Percentiles rank a stretch among this genome's conserved stretches.
These are phyloP conservation scores for Vicia villosa DNA, from an alignment of 306 rosid species.

Conservation along the genomic window DNA sequence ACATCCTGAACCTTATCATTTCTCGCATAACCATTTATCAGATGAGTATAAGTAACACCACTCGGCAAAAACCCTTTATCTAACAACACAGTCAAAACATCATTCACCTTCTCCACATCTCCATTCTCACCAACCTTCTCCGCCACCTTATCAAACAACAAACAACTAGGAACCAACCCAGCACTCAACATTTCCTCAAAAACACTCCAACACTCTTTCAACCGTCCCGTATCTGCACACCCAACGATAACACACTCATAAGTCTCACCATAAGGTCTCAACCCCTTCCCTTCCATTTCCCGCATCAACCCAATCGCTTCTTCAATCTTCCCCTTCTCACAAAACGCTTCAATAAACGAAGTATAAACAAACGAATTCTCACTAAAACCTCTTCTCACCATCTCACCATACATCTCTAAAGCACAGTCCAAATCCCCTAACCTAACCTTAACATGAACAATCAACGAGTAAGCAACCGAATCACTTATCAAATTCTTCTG, in stretches of 20 bases:
- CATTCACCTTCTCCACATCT: slow-evolving; percentile 52
- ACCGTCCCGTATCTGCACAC: slow-evolving; percentile 45
- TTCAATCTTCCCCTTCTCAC: slow-evolving; percentile 57
- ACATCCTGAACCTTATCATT: slow-evolving; percentile 50
- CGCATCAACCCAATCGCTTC: slow-evolving; percentile 55
- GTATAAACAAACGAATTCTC: slow-evolving; percentile 66
- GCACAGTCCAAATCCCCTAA: slow-evolving; percentile 51
- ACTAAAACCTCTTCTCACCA: slow-evolving; percentile 67
- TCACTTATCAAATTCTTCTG: slow-evolving; percentile 71
- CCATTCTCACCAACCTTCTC: slow-evolving; percentile 60
- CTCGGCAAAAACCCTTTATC: slow-evolving; percentile 70
- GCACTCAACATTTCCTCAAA: slow-evolving; percentile 60
- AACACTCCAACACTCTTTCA: slow-evolving; percentile 49
- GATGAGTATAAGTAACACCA: slow-evolving; percentile 52
- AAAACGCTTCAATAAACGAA: slow-evolving; percentile 60
- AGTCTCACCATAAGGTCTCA: slow-evolving; percentile 61
- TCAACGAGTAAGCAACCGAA: slow-evolving; percentile 62
- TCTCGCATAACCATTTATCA: slow-evolving; percentile 59
- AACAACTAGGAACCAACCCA: slow-evolving; percentile 66
- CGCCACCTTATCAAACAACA: slow-evolving; percentile 59
- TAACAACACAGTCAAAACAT: slow-evolving; percentile 53
- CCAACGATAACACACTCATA: slow-evolving; percentile 65
- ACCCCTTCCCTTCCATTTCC: slow-evolving; percentile 62
- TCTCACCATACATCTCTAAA: slow-evolving; percentile 54
- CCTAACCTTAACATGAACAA: slow-evolving; percentile 54